phyloP scores from a whole-genome alignment of 2,329 filamentous ascomycete species.

The Beauveria asiatica region DNA sequence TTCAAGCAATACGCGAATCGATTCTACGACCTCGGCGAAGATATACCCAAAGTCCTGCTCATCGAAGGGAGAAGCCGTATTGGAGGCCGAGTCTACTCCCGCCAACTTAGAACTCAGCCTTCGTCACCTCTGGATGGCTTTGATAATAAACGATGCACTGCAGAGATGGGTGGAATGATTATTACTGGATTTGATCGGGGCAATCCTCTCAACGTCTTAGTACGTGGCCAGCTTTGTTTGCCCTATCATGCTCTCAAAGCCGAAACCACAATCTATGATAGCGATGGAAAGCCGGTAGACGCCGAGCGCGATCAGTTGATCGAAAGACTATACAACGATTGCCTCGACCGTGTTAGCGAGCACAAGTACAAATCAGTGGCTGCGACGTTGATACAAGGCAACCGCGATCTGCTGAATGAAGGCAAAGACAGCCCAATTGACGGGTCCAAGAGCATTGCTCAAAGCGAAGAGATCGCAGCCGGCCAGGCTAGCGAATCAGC shows the following conservation, averaged over 20 bases:
- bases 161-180: slow-evolving; percentile 97
- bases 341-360: slow-evolving; percentile 81
- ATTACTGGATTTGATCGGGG: slow-evolving; percentile 94
- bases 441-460: slow-evolving; percentile 58
- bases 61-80: slow-evolving; percentile 82
- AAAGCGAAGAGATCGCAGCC: slow-evolving; percentile 62
- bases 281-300: slow-evolving; percentile 69
- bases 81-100: slow-evolving; percentile 90
- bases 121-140: slow-evolving; percentile 40
- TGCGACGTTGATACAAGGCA: slow-evolving; percentile 68
- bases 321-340: slow-evolving; percentile 90
- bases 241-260: slow-evolving; percentile 73
- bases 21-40: slow-evolving; percentile 56
- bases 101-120: slow-evolving; percentile 51
- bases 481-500: slow-evolving; percentile 47
- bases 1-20: slow-evolving; percentile 69
- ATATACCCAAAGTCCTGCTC: slow-evolving; percentile 65
- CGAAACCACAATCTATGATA: slow-evolving; percentile 86
- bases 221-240: slow-evolving; percentile 82
- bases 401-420: slow-evolving; percentile 71
- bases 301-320: slow-evolving; percentile 70
- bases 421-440: slow-evolving; percentile 70
- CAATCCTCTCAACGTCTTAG: slow-evolving; percentile 84
- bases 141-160: slow-evolving; percentile 61
- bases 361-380: slow-evolving; percentile 74